Evolutionary conservation across 495 filamentous ascomycete genomes (phyloP), one percentile per base, ranked within the genome.

Genomic region (Bathelium albidoporum): DNA sequence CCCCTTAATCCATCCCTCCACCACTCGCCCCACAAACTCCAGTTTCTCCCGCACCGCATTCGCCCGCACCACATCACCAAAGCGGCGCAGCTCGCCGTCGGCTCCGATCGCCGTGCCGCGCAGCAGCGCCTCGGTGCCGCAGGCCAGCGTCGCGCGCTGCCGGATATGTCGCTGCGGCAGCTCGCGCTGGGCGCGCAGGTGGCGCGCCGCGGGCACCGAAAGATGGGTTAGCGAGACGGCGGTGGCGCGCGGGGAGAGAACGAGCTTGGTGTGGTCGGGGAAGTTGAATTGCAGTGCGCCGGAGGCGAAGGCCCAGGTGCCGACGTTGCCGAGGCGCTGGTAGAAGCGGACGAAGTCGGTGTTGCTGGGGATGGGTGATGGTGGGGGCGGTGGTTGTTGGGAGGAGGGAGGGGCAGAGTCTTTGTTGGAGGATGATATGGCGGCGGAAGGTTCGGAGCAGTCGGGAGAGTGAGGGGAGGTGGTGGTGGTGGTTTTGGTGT

Each of bases 261-360:
- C 83, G 29, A 96, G 81, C 73, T 98, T 98, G 32, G 94, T 97
- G 72, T 98, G 94, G 67, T 98, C 94, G 7, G 93, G 91, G 76
- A 97, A 98, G 74, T 98, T 97, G 76, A 96, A 86, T 81, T 93
- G 89, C 69, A 96, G 85, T 67, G 89, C 86, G 0, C 91, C 91
- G 72, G 96, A 90, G 36, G 81, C 82, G 64, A 96, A 96, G 63
- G 86, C 88, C 92, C 93, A 93, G 70, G 91, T 85, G 31, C 90
- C 89, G 36, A 93, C 87, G 70, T 91, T 89, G 16, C 93, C 89
- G 60, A 92, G 83, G 39, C 91, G 81, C 74, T 96, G 89, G 74
- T 96, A 95, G 71, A 95, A 95, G 16, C 86, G 90, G 58, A 95
- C 85, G 32, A 90, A 88, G 58, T 88, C 86, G 16, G 78, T 77